Conservation (phyloP, 73 alveolate genomes). For the Diophrys appendiculata region DNA sequence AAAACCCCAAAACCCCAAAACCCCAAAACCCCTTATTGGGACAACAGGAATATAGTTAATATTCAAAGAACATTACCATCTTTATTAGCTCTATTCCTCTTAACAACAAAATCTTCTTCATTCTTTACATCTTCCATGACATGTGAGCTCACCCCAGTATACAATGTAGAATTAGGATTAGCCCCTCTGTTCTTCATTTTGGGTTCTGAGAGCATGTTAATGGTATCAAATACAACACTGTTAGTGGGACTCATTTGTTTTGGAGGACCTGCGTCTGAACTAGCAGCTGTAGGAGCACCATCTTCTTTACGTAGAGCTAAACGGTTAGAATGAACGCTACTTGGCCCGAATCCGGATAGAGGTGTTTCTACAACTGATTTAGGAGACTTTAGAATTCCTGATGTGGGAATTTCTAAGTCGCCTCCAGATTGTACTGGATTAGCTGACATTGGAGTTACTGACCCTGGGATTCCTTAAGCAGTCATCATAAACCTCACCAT, state of each 20-base stretch:
- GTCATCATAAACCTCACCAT: not conserved
- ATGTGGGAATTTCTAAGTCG: not conserved
- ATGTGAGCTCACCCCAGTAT: not conserved
- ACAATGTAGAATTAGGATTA: not conserved
- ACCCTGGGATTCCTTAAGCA: not conserved
- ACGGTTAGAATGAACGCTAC: not conserved
- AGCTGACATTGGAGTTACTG: not conserved
- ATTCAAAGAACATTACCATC: not conserved
- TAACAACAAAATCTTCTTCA: not conserved
- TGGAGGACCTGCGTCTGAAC: not conserved
- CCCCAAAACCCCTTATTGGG: too few species aligned
- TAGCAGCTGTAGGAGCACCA: not conserved
- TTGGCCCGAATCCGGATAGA: not conserved
- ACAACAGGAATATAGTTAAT: too few species aligned
- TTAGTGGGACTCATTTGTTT: not conserved
- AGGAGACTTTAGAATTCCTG: not conserved
- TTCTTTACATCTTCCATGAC: not conserved
- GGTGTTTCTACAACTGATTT: not conserved
- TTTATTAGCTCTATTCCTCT: not conserved
- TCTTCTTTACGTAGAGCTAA: not conserved
- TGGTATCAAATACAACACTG: not conserved
- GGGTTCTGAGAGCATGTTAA: not conserved
- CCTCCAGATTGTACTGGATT: not conserved
- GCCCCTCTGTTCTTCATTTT: not conserved
- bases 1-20: too few species aligned